phyloP scores from a whole-genome alignment of 73 alveolate genomes.

The Paramecium caudatum region DNA sequence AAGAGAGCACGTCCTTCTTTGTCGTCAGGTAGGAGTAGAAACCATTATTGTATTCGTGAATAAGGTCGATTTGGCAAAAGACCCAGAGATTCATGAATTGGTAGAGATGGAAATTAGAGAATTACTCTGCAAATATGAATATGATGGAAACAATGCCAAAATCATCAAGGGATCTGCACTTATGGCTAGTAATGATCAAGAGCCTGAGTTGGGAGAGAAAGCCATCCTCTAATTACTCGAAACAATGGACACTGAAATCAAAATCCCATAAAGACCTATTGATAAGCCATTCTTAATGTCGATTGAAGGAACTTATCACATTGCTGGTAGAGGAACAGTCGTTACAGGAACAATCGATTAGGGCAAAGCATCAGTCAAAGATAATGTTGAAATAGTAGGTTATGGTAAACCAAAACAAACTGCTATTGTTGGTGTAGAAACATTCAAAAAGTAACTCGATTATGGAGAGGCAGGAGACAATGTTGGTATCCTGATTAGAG shows the following conservation, averaged over 20 bases:
- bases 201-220: slow-evolving; percentile 83
- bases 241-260: slow-evolving; percentile 84
- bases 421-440: slow-evolving; percentile 90
- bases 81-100: slow-evolving; percentile 91
- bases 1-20: slow-evolving; percentile 94
- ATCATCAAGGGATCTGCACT: slow-evolving; percentile 89
- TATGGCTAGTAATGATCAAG: slow-evolving; percentile 83
- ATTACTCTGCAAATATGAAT: slow-evolving; percentile 85
- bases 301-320: slow-evolving; percentile 84
- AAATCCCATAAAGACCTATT: slow-evolving; percentile 81
- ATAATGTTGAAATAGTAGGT: slow-evolving; percentile 93
- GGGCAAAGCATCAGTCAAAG: slow-evolving; percentile 92
- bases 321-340: slow-evolving; percentile 96
- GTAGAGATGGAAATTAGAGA: slow-evolving; percentile 96
- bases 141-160: slow-evolving; percentile 86
- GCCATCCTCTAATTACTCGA: slow-evolving; percentile 82
- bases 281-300: slow-evolving; percentile 90
- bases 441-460: slow-evolving; percentile 93
- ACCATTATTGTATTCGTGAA: slow-evolving; percentile 88
- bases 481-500: slow-evolving; percentile 93
- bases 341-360: slow-evolving; percentile 96
- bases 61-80: slow-evolving; percentile 87
- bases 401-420: slow-evolving; percentile 87
- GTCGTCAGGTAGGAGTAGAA: slow-evolving; percentile 91
- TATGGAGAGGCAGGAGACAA: slow-evolving; percentile 97